phyloP scores from a whole-genome alignment of 2,329 filamentous ascomycete species.

The Fusarium cyanostomum region DNA sequence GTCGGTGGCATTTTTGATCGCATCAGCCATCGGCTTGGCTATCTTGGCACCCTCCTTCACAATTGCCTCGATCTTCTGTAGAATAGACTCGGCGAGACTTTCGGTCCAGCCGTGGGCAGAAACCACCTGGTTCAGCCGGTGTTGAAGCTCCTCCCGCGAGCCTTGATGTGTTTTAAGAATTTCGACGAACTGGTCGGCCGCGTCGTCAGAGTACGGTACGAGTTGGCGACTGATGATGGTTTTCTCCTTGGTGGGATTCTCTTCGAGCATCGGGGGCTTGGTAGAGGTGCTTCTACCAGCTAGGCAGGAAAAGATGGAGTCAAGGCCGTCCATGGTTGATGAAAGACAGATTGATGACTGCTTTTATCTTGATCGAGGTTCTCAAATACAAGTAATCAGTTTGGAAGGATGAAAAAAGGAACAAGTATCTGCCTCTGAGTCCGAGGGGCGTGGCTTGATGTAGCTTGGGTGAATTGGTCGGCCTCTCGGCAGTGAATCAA shows the following conservation, averaged over 20 bases:
- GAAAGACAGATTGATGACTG: too few relatives aligned
- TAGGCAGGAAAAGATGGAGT: slow-evolving; percentile 1
- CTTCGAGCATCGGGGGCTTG: fast-evolving
- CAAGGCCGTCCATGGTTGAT: not conserved
- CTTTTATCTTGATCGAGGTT: too few relatives aligned
- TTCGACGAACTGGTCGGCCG: slow-evolving; percentile 22
- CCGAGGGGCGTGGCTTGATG: too few relatives aligned
- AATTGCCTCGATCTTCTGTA: slow-evolving; percentile 26
- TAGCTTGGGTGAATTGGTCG: too few relatives aligned
- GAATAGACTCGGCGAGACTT: slow-evolving; percentile 23
- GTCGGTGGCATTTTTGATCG: slow-evolving; percentile 18
- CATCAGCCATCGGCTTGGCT: slow-evolving; percentile 14
- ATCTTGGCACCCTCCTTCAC: slow-evolving; percentile 20
- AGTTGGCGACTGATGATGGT: not conserved
- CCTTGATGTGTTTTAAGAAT: slow-evolving; percentile 10
- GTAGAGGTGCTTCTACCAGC: not conserved
- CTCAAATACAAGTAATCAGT: too few relatives aligned
- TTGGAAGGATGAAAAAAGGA: too few relatives aligned
- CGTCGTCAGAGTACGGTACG: slow-evolving; percentile 15
- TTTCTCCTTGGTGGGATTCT: not conserved
- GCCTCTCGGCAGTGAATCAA: too few relatives aligned
- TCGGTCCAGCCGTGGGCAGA: slow-evolving; percentile 31
- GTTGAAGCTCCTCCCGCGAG: not conserved
- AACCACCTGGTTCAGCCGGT: slow-evolving; percentile 14
- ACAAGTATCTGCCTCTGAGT: too few relatives aligned